A percentile compares a stretch with the other conserved stretches of the same genome.
Conservation (phyloP, 2,329 filamentous ascomycete genomes). For the Calonectria naviculata region DNA sequence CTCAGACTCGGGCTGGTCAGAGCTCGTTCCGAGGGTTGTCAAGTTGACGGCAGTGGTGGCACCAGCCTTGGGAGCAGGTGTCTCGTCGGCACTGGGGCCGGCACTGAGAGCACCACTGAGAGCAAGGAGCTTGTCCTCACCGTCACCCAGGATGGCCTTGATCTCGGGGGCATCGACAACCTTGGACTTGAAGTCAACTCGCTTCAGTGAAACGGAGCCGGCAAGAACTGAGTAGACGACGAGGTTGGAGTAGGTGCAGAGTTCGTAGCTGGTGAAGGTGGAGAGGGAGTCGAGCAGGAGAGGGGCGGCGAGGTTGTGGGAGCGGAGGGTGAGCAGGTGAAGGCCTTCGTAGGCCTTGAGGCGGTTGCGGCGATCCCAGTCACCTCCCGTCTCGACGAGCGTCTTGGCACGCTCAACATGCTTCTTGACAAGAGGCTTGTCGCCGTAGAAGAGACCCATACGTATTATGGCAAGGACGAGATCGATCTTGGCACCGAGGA, state of each 20-base stretch:
- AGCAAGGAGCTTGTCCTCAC: conserved; percentile 87
- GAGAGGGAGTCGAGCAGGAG: conserved; percentile 96
- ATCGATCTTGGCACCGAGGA: conserved; percentile 97
- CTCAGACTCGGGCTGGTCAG: conserved; percentile 82
- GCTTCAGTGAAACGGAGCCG: conserved; percentile 92
- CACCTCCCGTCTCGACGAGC: conserved; percentile 92
- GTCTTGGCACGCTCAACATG: conserved; percentile 89
- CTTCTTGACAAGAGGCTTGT: conserved; percentile 93
- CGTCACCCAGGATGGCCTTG: conserved; percentile 92
- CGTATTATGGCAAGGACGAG: conserved; percentile 96
- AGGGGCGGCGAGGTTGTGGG: conserved; percentile 89
- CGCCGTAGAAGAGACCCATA: conserved; percentile 94
- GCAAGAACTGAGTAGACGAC: conserved; percentile 97
- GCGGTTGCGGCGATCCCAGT: conserved; percentile 98
- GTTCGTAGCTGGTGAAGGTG: conserved; percentile 98
- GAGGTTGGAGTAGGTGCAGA: conserved; percentile 95
- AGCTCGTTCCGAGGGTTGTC: conserved; percentile 79
- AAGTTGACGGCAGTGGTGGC: conserved; percentile 83
- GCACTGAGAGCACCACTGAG: conserved; percentile 84
- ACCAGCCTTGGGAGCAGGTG: conserved; percentile 69
- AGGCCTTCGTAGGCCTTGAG: conserved; percentile 99
- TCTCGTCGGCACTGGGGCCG: conserved; percentile 83
- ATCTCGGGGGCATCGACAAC: conserved; percentile 99
- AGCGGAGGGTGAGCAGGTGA: conserved; percentile 90
- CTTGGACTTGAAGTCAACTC: conserved; percentile 98